Evolutionary conservation across 2,329 filamentous ascomycete species (phyloP).

Genomic region (Ascochyta koolunga): DNA sequence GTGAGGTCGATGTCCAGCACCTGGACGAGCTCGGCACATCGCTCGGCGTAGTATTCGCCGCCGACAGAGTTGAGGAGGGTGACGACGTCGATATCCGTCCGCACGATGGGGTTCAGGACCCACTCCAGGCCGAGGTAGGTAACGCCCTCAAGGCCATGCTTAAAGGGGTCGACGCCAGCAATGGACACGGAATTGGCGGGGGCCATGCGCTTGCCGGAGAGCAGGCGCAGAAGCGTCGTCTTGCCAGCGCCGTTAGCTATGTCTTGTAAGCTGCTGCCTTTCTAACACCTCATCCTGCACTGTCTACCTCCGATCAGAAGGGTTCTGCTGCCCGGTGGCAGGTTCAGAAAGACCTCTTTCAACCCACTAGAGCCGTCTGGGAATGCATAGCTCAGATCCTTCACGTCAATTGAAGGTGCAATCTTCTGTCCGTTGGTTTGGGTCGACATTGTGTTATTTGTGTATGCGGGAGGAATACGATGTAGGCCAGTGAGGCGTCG

Average conservation of each 20-base stretch:
- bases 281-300: neutral
- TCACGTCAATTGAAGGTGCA: slow-evolving; percentile 72
- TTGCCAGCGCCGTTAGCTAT: slow-evolving; percentile 93
- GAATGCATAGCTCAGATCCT: slow-evolving; percentile 84
- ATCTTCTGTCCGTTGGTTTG: slow-evolving; percentile 25
- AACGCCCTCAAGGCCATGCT: slow-evolving; percentile 85
- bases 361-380: slow-evolving; percentile 84
- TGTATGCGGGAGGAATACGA: neutral
- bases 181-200: slow-evolving; percentile 77
- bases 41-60: slow-evolving; percentile 78
- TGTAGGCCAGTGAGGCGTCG: neutral
- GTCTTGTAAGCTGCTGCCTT: neutral
- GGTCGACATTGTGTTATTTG: slow-evolving; percentile 27
- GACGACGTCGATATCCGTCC: slow-evolving; percentile 89
- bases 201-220: slow-evolving; percentile 92
- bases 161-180: slow-evolving; percentile 88
- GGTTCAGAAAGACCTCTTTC: slow-evolving; percentile 71
- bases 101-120: slow-evolving; percentile 96
- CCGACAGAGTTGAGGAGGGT: slow-evolving; percentile 86
- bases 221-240: slow-evolving; percentile 91
- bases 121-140: slow-evolving; percentile 98
- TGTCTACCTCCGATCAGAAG: slow-evolving; percentile 80
- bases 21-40: slow-evolving; percentile 82
- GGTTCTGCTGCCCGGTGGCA: slow-evolving; percentile 84
- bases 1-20: slow-evolving; percentile 90